A percentile compares a stretch with the other conserved stretches of the same genome.
Conservation (phyloP, 179 eudicot species). For the Beta macrorhiza region DNA sequence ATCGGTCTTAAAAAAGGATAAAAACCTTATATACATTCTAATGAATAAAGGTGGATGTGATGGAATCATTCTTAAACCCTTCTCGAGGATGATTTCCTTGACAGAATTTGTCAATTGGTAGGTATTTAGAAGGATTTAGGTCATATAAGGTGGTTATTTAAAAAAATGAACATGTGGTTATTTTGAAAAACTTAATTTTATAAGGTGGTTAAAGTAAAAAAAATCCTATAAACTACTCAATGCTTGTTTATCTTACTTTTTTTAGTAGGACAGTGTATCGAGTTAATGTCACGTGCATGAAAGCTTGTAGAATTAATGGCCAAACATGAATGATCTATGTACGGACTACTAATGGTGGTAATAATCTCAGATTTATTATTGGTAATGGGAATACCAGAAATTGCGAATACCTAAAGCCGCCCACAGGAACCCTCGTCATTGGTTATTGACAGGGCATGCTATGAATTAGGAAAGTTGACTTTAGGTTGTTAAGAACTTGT, state of each 20-base stretch:
- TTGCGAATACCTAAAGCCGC: background rate
- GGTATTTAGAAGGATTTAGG: too few relatives aligned
- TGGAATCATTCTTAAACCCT: too few relatives aligned
- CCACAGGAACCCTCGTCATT: background rate
- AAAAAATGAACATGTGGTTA: too few relatives aligned
- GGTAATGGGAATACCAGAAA: background rate
- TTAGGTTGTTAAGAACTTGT: background rate
- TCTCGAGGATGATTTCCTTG: too few relatives aligned
- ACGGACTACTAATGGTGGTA: background rate
- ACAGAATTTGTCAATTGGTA: too few relatives aligned
- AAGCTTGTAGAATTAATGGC: constrained; percentile 11
- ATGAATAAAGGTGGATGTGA: too few relatives aligned
- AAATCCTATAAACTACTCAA: background rate
- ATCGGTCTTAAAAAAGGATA: too few relatives aligned
- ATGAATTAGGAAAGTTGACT: background rate
- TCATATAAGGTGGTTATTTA: too few relatives aligned
- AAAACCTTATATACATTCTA: too few relatives aligned
- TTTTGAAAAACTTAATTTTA: too few relatives aligned
- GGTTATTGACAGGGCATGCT: constrained; percentile 7
- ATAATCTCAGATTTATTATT: background rate
- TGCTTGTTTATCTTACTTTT: background rate
- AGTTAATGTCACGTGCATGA: constrained; percentile 16
- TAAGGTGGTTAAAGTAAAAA: too few relatives aligned
- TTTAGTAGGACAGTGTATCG: background rate
- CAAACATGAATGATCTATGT: constrained; percentile 12